These are phyloP conservation scores for Tephrocybe rancida DNA, from an alignment of 768 basidiomycete genomes.

Conservation along the genomic window DNA sequence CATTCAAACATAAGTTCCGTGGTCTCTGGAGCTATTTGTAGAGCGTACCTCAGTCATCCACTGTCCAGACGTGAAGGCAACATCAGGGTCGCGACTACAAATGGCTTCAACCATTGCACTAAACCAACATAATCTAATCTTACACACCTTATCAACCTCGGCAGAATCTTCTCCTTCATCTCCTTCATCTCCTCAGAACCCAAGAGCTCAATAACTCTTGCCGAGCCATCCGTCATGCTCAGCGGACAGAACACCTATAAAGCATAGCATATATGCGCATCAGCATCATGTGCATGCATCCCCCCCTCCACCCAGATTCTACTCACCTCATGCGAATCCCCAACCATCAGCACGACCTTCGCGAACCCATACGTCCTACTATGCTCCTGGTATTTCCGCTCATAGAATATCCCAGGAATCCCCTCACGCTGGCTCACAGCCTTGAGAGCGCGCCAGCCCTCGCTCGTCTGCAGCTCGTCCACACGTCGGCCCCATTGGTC, in stretches of 20 bases:
- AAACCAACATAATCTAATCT: neutral
- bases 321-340: constrained; percentile 64
- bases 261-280: neutral
- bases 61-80: constrained; percentile 74
- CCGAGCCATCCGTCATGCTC: constrained; percentile 80
- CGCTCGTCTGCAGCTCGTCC: constrained; percentile 68
- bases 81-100: constrained; percentile 53
- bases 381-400: constrained; percentile 59
- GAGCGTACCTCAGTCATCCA: constrained; percentile 77
- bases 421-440: constrained; percentile 65
- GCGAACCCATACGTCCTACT: constrained; percentile 69
- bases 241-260: constrained; percentile 68
- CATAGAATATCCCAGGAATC: constrained; percentile 66
- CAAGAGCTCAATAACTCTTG: constrained; percentile 68
- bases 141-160: constrained; percentile 61
- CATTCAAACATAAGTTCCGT: neutral
- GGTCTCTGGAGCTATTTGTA: constrained; percentile 22
- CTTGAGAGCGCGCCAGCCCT: constrained; percentile 74
- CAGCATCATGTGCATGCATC: neutral
- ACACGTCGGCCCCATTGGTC: constrained; percentile 73
- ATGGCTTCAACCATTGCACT: neutral
- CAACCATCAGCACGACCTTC: constrained; percentile 62
- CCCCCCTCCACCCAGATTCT: neutral
- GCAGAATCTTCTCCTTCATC: constrained; percentile 60
- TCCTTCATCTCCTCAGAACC: constrained; percentile 64